Percentiles rank a stretch among this genome's conserved stretches.
Conservation (phyloP, 192 early-diverging fungal genomes). For the Irineochytrium annulatum region DNA sequence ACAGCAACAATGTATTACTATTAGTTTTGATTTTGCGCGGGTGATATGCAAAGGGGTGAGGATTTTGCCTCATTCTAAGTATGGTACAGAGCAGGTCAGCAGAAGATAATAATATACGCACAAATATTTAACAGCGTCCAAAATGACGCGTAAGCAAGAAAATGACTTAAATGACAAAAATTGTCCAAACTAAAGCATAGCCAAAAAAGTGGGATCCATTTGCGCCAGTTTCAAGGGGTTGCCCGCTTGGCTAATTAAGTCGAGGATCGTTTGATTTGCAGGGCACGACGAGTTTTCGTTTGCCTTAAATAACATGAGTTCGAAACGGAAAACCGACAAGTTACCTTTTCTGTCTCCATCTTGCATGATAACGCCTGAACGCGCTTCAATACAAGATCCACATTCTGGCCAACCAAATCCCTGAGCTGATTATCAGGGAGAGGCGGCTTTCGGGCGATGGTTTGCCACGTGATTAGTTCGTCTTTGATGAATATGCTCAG, state of each 20-base stretch:
- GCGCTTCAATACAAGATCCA: conserved; percentile 66
- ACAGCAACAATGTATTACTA: too few relatives aligned
- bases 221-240: conserved; percentile 90
- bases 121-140: too few relatives aligned
- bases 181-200: conserved; percentile 41
- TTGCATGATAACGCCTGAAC: conserved; percentile 69
- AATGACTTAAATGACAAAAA: too few relatives aligned
- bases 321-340: too few relatives aligned
- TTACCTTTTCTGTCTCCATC: conserved; percentile 69
- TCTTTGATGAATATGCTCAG: conserved; percentile 92
- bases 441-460: conserved; percentile 43
- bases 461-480: conserved; percentile 81
- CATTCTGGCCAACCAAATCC: conserved; percentile 66
- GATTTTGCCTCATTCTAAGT: too few relatives aligned
- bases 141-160: too few relatives aligned
- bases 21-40: too few relatives aligned
- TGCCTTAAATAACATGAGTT: conserved; percentile 22
- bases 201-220: conserved; percentile 93
- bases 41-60: too few relatives aligned
- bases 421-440: conserved; percentile 60
- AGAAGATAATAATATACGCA: too few relatives aligned
- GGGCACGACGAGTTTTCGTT: conserved; percentile 50
- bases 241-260: conserved; percentile 82
- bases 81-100: too few relatives aligned
- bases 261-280: conserved; percentile 82